Evolutionary conservation across 805 yeast species (phyloP).

Genomic region (Naumovozyma baii): DNA sequence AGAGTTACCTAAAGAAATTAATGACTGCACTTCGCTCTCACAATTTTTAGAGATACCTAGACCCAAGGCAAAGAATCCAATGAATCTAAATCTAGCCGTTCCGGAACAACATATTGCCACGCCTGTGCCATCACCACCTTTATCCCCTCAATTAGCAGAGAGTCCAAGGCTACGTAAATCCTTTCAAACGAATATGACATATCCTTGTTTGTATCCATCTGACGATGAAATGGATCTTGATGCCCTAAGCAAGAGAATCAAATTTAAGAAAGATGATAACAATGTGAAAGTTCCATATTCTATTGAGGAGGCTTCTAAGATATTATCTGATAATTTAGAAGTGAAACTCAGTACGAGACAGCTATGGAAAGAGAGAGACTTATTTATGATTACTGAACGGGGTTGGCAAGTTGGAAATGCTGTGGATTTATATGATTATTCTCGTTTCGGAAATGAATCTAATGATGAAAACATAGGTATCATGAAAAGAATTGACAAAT

Average conservation of each 20-base stretch:
- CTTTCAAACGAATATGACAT: slow-evolving; percentile 56
- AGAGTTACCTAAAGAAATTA: slow-evolving; percentile 37
- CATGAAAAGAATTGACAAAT: slow-evolving; percentile 47
- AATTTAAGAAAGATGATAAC: neutral
- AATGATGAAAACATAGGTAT: slow-evolving; percentile 22
- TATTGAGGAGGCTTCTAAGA: slow-evolving; percentile 66
- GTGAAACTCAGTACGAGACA: slow-evolving; percentile 63
- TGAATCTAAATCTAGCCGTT: slow-evolving; percentile 22
- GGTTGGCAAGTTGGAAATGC: slow-evolving; percentile 36
- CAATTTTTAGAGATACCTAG: slow-evolving; percentile 52
- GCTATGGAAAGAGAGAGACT: slow-evolving; percentile 59
- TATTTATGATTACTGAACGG: slow-evolving; percentile 64
- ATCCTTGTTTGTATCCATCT: slow-evolving; percentile 58
- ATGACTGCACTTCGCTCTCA: slow-evolving; percentile 45
- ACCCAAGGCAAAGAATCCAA: slow-evolving; percentile 31
- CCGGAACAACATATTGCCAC: slow-evolving; percentile 51
- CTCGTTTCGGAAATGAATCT: slow-evolving; percentile 4
- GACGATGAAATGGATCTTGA: slow-evolving; percentile 29
- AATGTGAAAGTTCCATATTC: slow-evolving; percentile 50
- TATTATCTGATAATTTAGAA: slow-evolving; percentile 51
- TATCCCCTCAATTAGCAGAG: slow-evolving; percentile 35
- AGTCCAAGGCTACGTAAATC: slow-evolving; percentile 38
- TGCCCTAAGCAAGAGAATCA: slow-evolving; percentile 9
- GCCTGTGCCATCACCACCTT: slow-evolving; percentile 78
- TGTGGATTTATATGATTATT: slow-evolving; percentile 23